Base-by-base conservation (phyloP, 1,139 yeast species). In the Saccharomycopsis phalli region DNA sequence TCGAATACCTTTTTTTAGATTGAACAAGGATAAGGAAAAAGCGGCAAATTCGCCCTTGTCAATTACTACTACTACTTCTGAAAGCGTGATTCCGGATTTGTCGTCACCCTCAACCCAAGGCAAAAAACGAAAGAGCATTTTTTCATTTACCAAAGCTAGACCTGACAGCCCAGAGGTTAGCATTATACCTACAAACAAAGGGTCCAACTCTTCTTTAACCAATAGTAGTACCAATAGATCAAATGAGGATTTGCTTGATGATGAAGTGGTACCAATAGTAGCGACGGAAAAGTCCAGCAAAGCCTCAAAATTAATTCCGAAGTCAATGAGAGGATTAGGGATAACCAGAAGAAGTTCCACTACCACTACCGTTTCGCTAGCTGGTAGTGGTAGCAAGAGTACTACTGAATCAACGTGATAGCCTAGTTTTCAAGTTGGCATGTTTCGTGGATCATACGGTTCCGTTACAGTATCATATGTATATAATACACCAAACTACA, bases 301-400 rank as follows among this genome's bases (percentile, higher is more conserved):
- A 20, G 27, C 46, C 2, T 37, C 44, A 6, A 45, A 45, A 26
- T 36, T 42, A 16, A 39, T 45, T n/a, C 46, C 47, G 20, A 45
- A 45, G 28, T 31, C 41, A n/a, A 45, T 45, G 47, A 20, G 46
- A 20, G 36, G 42, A 11, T 37, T 45, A 13, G 41, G 46, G 6
- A 39, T 45, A 16, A 23, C 46, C 6, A 22, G 47, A 20, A 28
- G 44, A 27, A 36, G 25, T 19, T 36, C 38, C 14, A 18, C 33
- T 7, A 30, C 33, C 13, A 16, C 33, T 11, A n/a, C n/a, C n/a
- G n/a, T n/a, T n/a, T n/a, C n/a, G n/a, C n/a, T n/a, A n/a, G n/a
- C n/a, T n/a, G n/a, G n/a, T n/a, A n/a, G n/a, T n/a, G n/a, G n/a
- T n/a, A n/a, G n/a, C n/a, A n/a, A n/a, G n/a, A n/a, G n/a, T n/a